A percentile compares a stretch with the other conserved stretches of the same genome.
phyloP scores from a whole-genome alignment of 257 asterid genomes.

The Salvia hispanica region DNA sequence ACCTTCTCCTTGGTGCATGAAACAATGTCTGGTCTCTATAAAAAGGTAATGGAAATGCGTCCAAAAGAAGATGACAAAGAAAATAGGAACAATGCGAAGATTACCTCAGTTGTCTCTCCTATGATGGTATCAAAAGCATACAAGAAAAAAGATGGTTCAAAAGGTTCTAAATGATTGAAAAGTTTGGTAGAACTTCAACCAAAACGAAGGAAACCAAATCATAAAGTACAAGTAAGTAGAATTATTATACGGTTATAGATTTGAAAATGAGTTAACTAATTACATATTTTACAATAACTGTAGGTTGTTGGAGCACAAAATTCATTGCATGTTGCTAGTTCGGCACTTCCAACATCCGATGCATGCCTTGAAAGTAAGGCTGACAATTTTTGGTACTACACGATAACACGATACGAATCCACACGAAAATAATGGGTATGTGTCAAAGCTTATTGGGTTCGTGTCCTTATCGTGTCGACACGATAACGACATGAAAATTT shows the following conservation, averaged over 20 bases:
- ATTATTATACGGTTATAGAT: not conserved
- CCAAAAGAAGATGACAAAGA: not conserved
- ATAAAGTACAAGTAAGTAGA: not conserved
- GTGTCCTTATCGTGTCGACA: too few species aligned
- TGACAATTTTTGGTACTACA: too few species aligned
- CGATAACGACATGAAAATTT: too few species aligned
- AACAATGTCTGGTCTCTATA: not conserved
- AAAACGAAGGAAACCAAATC: not conserved
- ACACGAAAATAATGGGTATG: too few species aligned
- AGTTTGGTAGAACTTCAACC: not conserved
- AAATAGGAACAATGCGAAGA: not conserved
- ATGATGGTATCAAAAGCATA: not conserved
- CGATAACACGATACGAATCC: too few species aligned
- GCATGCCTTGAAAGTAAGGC: not conserved
- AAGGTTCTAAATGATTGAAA: not conserved
- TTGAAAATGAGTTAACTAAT: too few species aligned
- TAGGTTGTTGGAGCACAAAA: not conserved
- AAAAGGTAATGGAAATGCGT: not conserved
- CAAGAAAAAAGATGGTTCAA: not conserved
- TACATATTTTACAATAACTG: not conserved
- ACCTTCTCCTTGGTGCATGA: constrained; percentile 8
- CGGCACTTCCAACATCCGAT: not conserved
- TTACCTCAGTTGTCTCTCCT: not conserved
- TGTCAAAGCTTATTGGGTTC: too few species aligned
- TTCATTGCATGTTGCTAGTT: not conserved